Base-by-base conservation (phyloP, 2,329 filamentous ascomycete species). In the Fusarium transvaalense region DNA sequence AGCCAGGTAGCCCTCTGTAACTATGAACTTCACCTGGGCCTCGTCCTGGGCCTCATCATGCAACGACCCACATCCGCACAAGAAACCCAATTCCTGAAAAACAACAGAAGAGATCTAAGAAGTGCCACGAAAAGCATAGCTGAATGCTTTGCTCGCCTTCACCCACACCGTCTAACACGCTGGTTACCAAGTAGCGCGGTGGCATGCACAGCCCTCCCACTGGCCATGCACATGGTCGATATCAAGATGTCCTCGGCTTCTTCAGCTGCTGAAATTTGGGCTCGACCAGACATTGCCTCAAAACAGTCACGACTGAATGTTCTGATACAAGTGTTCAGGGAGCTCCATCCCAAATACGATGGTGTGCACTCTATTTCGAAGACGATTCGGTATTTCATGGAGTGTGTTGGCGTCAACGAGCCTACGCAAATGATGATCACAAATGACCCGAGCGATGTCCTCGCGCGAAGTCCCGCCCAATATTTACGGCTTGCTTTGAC, bases 131-230 rank as follows among this genome's bases (percentile, higher is more conserved):
- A 64, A 17, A 64, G 58, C 42, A 70, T 69, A 47, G 62, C 66
- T 5, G 66, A 69, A 29, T 69, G 66, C 19, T 54, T 67, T 3
- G 56, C 62, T 3, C 48, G 59, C 32, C 35, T 70, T 9, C 62
- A 64, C 0, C 62, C 62, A 15, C 62, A 56, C 2, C 54, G 60
- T 3, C 17, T 72, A 0, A 56, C 69, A 0, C 56, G 60, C 3
- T 72, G 64, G 66, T 19, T 72, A n/a, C 69, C 69, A 0, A 71
- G 69, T 13, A 72, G 69, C 13, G 69, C 66, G 1, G 69, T 72
- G 3, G 69, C 58, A 10, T 72, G 69, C 17, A 71, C 60, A 8
- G 66, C 69, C 2, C 69, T 72, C 0, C 69, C 69, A 0, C 48
- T 72, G 1, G 69, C 69, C 0, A 57, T 72, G 47, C 69, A 72